Evolutionary conservation across 257 asterid genomes (phyloP), one percentile per base, ranked within the genome.

Genomic region (Penstemon newberryi): DNA sequence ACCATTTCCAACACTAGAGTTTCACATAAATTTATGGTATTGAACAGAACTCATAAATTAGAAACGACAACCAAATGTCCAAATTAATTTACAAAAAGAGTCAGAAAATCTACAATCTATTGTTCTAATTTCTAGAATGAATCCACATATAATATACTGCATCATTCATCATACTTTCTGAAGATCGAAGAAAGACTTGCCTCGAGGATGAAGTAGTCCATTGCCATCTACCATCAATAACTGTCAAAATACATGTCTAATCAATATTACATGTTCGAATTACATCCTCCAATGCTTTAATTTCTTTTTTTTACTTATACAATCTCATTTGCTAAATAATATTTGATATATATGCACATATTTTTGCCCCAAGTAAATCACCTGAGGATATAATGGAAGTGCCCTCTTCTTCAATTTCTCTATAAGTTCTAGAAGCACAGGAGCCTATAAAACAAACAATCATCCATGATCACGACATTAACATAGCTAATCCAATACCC

Each of bases 181-280:
- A 57, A 58, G 59, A 74, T 46, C 57, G 63, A 46, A 68, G 69
- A 54, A 67, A 25, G 63, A 78, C 93, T 83, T 78, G 85, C 97
- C 98, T 85, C 89, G 89, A 67, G 98, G 98, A 80, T 92, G 98
- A 75, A 92, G 96, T 67, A 92, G 56, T 56, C 98, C 98, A 50
- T 92, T 92, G 59, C 98, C 98, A 15, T 92, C 98, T 61, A 89
- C 98, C 97, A 92, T 89, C 74, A 90, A 72, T 38, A 92, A 78
- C 98, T 91, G 87, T 76, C 55, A 49, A 77, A 8, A 64, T 18
- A 44, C 49, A 65, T 37, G 5, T 69, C 12, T 57, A 25, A 25
- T 25, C 33, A 25, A 25, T 2, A 25, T 25, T 25, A 25, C 33
- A 1, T 25, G 33, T 25, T 8, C 25, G 62, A 12, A 56, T 36